Conservation (phyloP, 208 protist genomes). For the Lotmaria passim region DNA sequence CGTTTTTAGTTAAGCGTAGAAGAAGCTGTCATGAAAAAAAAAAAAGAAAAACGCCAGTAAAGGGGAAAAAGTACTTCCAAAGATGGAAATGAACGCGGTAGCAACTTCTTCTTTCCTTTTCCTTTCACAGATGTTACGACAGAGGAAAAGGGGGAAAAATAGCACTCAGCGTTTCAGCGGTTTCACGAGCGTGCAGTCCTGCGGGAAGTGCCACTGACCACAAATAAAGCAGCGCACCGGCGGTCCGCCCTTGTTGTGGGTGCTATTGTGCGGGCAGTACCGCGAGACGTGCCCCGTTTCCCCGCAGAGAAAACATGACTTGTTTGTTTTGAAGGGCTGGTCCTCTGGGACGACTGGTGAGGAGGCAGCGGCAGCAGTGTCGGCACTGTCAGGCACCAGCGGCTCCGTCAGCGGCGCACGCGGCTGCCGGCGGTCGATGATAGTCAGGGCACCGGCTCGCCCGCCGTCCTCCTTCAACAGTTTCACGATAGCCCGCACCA, state of each 20-base stretch:
- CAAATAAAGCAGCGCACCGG: conserved; percentile 87
- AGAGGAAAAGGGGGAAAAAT: neutral
- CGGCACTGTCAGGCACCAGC: conserved; percentile 12
- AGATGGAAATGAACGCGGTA: conserved; percentile 3
- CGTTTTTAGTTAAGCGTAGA: no score
- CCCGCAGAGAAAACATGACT: conserved; percentile 81
- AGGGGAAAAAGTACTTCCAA: neutral
- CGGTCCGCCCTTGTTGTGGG: conserved; percentile 62
- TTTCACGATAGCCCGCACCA: conserved; percentile 84
- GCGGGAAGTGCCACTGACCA: conserved; percentile 87
- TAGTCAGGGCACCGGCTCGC: conserved; percentile 42
- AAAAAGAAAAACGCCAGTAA: neutral
- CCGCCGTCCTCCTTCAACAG: conserved; percentile 74
- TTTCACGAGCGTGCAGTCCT: conserved; percentile 64
- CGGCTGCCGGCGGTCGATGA: conserved; percentile 77
- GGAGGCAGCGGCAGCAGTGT: neutral
- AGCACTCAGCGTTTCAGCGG: conserved; percentile 32
- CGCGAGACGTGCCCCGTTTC: conserved; percentile 75
- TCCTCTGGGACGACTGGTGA: conserved; percentile 27
- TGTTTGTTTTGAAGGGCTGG: conserved; percentile 69
- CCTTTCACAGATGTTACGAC: no score
- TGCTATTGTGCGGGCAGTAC: conserved; percentile 72
- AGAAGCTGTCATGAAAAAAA: neutral
- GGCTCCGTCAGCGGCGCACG: conserved; percentile 56
- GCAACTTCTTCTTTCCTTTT: no score